phyloP scores from a whole-genome alignment of 257 asterid genomes.

The Knoxia roxburghii region DNA sequence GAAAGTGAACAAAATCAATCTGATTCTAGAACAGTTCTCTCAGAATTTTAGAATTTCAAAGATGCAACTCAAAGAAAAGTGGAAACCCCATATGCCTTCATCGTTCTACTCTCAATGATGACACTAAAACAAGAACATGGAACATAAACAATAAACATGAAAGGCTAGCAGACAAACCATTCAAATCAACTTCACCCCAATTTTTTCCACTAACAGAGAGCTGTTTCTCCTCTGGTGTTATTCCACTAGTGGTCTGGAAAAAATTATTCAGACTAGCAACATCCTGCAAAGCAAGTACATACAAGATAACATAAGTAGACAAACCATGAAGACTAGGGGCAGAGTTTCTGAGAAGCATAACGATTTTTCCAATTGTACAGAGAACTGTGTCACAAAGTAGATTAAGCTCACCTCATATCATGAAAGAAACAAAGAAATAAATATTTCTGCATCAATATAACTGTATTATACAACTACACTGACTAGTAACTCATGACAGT shows the following conservation, averaged over 20 bases:
- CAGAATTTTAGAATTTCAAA: background rate
- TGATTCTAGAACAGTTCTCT: background rate
- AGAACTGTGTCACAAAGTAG: background rate
- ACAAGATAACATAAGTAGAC: slow-evolving; percentile 7
- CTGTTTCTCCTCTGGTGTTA: slow-evolving; percentile 86
- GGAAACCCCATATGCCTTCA: background rate
- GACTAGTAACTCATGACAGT: too few species aligned
- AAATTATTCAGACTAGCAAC: slow-evolving; percentile 55
- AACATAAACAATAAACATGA: background rate
- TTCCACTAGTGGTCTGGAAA: slow-evolving; percentile 66
- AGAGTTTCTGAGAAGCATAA: background rate
- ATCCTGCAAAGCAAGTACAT: slow-evolving; percentile 50
- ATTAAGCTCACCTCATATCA: background rate
- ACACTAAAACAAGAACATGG: background rate
- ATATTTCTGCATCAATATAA: background rate
- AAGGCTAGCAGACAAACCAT: slow-evolving; percentile 39
- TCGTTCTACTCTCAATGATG: background rate
- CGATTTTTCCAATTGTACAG: background rate
- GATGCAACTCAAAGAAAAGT: background rate
- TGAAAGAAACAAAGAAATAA: too few species aligned
- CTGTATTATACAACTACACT: background rate
- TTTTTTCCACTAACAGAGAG: slow-evolving; percentile 94
- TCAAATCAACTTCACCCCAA: slow-evolving; percentile 94
- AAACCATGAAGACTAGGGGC: background rate
- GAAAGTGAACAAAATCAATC: background rate